Evolutionary conservation across 495 filamentous ascomycete genomes (phyloP).

Genomic region (Pseudevernia furfuracea): DNA sequence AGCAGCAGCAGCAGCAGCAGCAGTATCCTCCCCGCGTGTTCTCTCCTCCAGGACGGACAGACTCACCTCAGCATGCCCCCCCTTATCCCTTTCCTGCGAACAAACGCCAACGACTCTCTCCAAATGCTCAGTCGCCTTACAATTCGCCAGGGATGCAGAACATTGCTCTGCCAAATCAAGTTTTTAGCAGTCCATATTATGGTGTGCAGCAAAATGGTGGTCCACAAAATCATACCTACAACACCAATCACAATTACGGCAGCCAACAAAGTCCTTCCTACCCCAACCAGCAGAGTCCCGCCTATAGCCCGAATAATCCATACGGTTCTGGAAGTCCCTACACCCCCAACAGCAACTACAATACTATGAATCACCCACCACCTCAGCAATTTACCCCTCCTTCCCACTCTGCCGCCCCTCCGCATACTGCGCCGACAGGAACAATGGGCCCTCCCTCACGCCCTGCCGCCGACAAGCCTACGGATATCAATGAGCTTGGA

Average conservation of each 20-base stretch:
- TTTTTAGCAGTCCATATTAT: constrained; percentile 27
- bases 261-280: constrained; percentile 29
- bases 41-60: constrained; percentile 48
- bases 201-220: constrained; percentile 24
- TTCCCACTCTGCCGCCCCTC: background rate
- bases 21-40: constrained; percentile 42
- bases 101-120: constrained; percentile 64
- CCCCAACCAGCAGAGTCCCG: constrained; percentile 24
- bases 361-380: constrained; percentile 13
- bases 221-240: constrained; percentile 25
- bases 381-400: constrained; percentile 10
- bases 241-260: constrained; percentile 27
- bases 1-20: constrained; percentile 38
- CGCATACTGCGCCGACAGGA: constrained; percentile 36
- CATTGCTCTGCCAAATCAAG: constrained; percentile 29
- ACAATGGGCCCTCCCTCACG: constrained; percentile 78
- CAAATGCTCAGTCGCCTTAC: constrained; percentile 51
- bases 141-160: constrained; percentile 43
- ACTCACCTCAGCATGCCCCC: constrained; percentile 43
- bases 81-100: constrained; percentile 45
- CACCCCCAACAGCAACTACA: constrained; percentile 16
- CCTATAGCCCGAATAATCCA: constrained; percentile 13
- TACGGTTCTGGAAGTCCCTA: constrained; percentile 17
- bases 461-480: constrained; percentile 54
- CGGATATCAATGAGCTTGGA: constrained; percentile 62